Base-by-base conservation (phyloP, 345 rosid species). In the Draba incana region DNA sequence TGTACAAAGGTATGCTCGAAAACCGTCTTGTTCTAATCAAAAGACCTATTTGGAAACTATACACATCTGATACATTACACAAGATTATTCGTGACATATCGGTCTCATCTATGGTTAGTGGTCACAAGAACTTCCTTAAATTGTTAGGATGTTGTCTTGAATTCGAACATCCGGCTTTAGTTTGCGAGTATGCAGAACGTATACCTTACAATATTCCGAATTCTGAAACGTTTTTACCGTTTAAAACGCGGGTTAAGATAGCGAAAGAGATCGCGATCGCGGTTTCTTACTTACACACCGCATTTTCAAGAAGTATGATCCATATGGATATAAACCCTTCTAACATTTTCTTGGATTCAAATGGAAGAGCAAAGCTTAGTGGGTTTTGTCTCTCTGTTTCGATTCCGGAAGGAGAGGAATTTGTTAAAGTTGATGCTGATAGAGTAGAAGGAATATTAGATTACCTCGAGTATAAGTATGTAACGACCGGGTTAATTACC, bases 181-280 rank as follows among this genome's bases (percentile, higher is more conserved):
- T 74, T 2, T 74, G 72, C 13, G 77, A 74, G 56, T 59, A 74
- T 37, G 71, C 72, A 66, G 77, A 73, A 57, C 71, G 59, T 48
- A n/a, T 72, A 41, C 71, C 71, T 48, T 63, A 38, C 64, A 15
- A 24, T 27, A 44, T 7, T 55, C 59, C 28, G 31, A 41, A 49
- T 5, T 43, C 6, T 0, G 68, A 35, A 6, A 31, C 31, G 61
- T 23, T 70, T 0, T 23, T 61, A 0, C 6, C 60, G 2, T 65
- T 25, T 51, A 2, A 46, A 57, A 31, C 23, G 63, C 3, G 60
- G 2, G 25, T 75, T 2, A 62, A 68, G 60, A 37, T 75, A 25
- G 69, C 24, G 0, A 75, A 54, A 60, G 74, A 62, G 69, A 62
- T 75, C 28, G 78, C 78, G 0, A 41, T 9, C 14, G 78, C 74